Evolutionary conservation across 208 protist species (phyloP), one percentile per base, ranked within the genome.

Genomic region (Eutreptiella sp.): DNA sequence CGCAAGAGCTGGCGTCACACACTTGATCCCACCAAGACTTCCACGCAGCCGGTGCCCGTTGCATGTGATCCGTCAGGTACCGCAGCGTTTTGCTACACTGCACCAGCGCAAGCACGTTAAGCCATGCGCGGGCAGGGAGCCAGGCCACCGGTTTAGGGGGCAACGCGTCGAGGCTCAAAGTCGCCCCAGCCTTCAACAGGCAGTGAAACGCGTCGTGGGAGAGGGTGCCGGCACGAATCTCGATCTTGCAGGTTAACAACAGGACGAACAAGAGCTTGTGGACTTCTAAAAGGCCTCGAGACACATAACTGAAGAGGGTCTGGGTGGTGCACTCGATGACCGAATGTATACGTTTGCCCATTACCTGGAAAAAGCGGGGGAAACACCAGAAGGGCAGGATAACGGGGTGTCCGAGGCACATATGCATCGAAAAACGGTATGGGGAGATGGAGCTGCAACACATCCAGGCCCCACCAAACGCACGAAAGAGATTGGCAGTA

Each of bases 221-320:
- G 5, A 73, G 16, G 23, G 50, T 43, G 16, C 43, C 73, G 16
- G 36, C 64, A 7, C 59, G 7, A n/a, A 73, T 11, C 21, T 75
- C 57, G 41, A 91, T 77, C 59, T 86, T 87, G 46, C 86, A 58
- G 14, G 82, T 74, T 0, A 89, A 43, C 46, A 84, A 60, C 11
- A 92, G 29, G 3, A 60, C 46, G 60, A 88, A 93, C 1, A 90
- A 48, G 35, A 87, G 39, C 68, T 92, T 91, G 63, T 94, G 75
- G 27, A 53, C 39, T 50, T 82, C 78, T 59, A 87, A 89, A 48
- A 92, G 66, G 50, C 82, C 81, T 9, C 85, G 65, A 23, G 47
- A 48, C 7, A 89, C 67, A 63, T 82, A 88, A 33, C 35, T 31
- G 65, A 72, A 90, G 9, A 78, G 57, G 7, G 34, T 21, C 32